Base-by-base conservation (phyloP, 2,329 filamentous ascomycete species). In the Aureobasidium zeae region DNA sequence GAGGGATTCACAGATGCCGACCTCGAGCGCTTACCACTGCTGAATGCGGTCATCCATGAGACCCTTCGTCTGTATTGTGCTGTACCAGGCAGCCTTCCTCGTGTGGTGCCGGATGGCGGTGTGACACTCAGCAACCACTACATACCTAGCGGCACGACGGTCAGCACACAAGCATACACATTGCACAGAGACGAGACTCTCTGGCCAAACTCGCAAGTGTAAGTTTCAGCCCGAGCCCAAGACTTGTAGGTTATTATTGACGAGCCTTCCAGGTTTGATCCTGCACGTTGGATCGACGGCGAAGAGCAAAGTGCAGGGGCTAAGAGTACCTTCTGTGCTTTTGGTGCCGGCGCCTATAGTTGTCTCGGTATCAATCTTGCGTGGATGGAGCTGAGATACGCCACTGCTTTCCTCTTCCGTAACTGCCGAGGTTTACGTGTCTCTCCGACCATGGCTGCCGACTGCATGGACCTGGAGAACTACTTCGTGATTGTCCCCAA, bases 321-420 rank as follows among this genome's bases (percentile, higher is more conserved):
- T 1, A 70, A 73, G 41, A 67, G 72, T 2, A 73, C 74, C 12
- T 83, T 80, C 50, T 77, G 78, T 66, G 78, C 79, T 0, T 85
- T 85, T 56, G 77, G 79, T 1, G 80, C 74, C 13, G 81, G 81
- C 0, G 76, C 79, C 0, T 66, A 80, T 17, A 79, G 81, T 60
- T 86, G 81, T 51, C 66, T 86, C 4, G 81, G 81, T 0, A 74
- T 77, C 5, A 79, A 85, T 52, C 74, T 85, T 49, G 81, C 81
- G 0, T 61, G 64, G 16, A 74, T 74, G 58, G 74, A 79, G 52
- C 52, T 79, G 21, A 64, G 73, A 7, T 65, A 74, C 25, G 71
- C 65, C 0, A 62, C 68, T 0, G 69, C 72, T 0, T 59, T 66
- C 4, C 74, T 79, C 55, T 75, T 77, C 53, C 61, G 65, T 0